Evolutionary conservation across 2,329 filamentous ascomycete species (phyloP), one percentile per base, ranked within the genome.

Genomic region (Paracoccidioides lutzii): DNA sequence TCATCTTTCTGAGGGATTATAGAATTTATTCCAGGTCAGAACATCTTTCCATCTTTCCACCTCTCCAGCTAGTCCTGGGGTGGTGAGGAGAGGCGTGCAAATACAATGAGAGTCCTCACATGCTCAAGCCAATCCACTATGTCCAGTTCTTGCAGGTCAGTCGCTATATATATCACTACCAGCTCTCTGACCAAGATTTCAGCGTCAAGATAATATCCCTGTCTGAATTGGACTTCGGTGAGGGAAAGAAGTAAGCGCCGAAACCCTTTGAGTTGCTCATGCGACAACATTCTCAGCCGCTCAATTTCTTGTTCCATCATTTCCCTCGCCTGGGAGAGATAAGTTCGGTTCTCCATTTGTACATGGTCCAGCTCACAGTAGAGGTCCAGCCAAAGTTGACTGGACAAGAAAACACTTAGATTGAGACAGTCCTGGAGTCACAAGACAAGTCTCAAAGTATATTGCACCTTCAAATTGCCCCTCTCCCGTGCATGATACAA

Each of bases 281-380:
- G 3, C 4, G 42, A 45, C 15, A 37, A 46, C 46, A 37, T 22
- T 48, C 22, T 48, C 15, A 46, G 30, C 22, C n/a, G 41, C 38
- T 54, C 9, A 54, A 54, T 5, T 46, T 38, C 10, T 15, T 15
- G 3, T 54, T 44, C 41, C 32, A 54, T 28, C 32, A 46, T 37
- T 30, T 46, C 33, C 41, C 35, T 10, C 35, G 40, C n/a, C 52
- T 46, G 1, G 14, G 22, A 38, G n/a, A 52, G 50, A 52, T 43
- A 45, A 28, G 32, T 12, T 4, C 6, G 33, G 28, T 12, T 6
- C 6, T 15, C 42, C 5, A 30, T n/a, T 10, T 35, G 22, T n/a
- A n/a, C n/a, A 37, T 54, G 45, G 42, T 8, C 42, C n/a, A 54
- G 22, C 52, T 54, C 52, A 28, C 52, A 54, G 41, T 54, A 44